Percentiles rank a stretch among this genome's conserved stretches.
phyloP scores from a whole-genome alignment of 2,329 filamentous ascomycete genomes.

The Ophiognomonia clavigignenti-juglandacearum region DNA sequence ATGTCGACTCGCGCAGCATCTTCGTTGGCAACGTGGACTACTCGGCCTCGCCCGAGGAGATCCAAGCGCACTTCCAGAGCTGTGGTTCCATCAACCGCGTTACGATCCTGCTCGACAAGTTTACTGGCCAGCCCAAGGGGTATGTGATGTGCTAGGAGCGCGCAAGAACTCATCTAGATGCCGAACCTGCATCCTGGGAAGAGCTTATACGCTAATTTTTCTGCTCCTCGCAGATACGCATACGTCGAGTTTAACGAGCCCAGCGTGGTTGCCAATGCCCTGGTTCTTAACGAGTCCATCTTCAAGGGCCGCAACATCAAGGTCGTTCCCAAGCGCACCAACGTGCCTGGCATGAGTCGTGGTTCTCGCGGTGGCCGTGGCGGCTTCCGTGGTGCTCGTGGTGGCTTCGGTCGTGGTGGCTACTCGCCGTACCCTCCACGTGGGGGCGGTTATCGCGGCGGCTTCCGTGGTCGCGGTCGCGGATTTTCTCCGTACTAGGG shows the following conservation, averaged over 20 bases:
- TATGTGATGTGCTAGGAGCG: conserved; percentile 40
- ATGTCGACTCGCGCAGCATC: conserved; percentile 90
- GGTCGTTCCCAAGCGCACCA: conserved; percentile 91
- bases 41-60: conserved; percentile 92
- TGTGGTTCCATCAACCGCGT: conserved; percentile 97
- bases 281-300: conserved; percentile 93
- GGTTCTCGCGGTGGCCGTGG: conserved; percentile 62
- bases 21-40: conserved; percentile 99
- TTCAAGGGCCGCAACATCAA: conserved; percentile 95
- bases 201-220: conserved; percentile 15
- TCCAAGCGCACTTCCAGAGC: conserved; percentile 96
- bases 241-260: conserved; percentile 61
- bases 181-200: too few relatives aligned
- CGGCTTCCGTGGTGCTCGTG: conserved; percentile 47
- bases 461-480: conserved; percentile 47
- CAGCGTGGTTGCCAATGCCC: conserved; percentile 21
- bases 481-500: conserved; percentile 58
- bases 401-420: conserved; percentile 50
- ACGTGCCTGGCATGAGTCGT: conserved; percentile 88
- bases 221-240: conserved; percentile 65
- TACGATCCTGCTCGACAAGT: conserved; percentile 96
- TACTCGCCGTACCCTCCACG: conserved; percentile 31
- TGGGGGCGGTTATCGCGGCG: conserved; percentile 58
- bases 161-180: too few relatives aligned
- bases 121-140: conserved; percentile 99